A percentile compares a stretch with the other conserved stretches of the same genome.
Conservation (phyloP, 2,329 filamentous ascomycete species). For the Botrytis fragariae region DNA sequence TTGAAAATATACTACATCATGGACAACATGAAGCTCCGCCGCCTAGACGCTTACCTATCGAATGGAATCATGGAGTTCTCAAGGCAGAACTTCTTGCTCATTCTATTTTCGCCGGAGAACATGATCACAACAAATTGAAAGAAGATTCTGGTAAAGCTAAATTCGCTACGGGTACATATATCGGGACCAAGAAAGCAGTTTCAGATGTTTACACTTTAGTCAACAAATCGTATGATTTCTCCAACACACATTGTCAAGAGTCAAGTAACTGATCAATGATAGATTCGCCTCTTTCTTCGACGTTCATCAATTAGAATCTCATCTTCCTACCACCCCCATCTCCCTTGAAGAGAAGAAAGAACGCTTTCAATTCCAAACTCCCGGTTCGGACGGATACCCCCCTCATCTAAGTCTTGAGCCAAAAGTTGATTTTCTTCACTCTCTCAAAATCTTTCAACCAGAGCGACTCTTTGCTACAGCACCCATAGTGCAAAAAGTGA, state of each 20-base stretch:
- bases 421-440: not conserved
- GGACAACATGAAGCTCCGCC: not conserved
- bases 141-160: not conserved
- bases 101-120: conserved; percentile 14
- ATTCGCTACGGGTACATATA: conserved; percentile 9
- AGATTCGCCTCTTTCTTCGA: conserved; percentile 19
- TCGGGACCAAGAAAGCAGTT: conserved; percentile 16
- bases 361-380: conserved; percentile 17
- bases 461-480: conserved; percentile 7
- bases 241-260: not conserved
- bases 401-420: conserved; percentile 15
- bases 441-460: conserved; percentile 13
- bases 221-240: conserved; percentile 1
- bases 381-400: conserved; percentile 10
- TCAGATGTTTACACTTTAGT: conserved; percentile 12
- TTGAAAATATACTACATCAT: conserved; percentile 13
- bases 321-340: not conserved
- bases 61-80: conserved; percentile 18
- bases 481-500: conserved; percentile 14
- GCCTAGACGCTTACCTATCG: not conserved
- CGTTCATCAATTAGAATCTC: conserved; percentile 7
- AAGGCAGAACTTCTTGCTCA: conserved; percentile 13
- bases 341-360: conserved; percentile 1
- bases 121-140: not conserved
- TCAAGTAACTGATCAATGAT: not conserved